Evolutionary conservation across 169 alveolate species (phyloP).

Genomic region (Neospora caninum): DNA sequence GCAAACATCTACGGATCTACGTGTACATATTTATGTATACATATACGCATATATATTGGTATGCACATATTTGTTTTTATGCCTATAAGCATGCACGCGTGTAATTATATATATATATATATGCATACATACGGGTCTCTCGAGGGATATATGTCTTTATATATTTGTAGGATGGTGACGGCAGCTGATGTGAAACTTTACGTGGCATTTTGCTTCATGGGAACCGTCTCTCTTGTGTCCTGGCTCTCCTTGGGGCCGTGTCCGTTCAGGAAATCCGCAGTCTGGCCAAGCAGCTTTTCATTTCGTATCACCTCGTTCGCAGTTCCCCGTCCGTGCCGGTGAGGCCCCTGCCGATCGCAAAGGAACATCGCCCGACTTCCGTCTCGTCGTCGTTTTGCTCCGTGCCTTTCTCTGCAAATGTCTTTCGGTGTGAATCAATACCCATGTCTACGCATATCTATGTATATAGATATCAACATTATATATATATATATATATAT

Average conservation of each 20-base stretch:
- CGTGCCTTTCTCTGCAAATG: no score
- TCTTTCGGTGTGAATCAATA: no score
- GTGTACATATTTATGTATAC: neutral
- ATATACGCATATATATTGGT: neutral
- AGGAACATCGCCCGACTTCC: neutral
- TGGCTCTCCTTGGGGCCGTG: neutral
- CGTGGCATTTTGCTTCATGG: no score
- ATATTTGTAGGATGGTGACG: no score
- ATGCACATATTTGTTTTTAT: neutral
- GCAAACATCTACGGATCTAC: neutral
- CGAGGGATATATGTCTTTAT: neutral
- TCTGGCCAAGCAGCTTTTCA: constrained; percentile 56
- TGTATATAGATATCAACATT: neutral
- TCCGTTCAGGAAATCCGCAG: constrained; percentile 37
- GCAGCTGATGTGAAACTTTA: no score
- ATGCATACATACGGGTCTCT: neutral
- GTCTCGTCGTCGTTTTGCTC: neutral
- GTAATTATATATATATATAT: neutral
- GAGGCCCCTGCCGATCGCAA: neutral
- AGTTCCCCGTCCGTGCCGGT: neutral
- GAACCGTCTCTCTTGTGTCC: neutral
- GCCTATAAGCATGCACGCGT: neutral
- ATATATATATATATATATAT: neutral
- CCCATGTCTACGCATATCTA: no score
- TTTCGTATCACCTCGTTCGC: constrained; percentile 33